phyloP scores from a whole-genome alignment of 495 filamentous ascomycete species.

The Pyrenula aspistea region DNA sequence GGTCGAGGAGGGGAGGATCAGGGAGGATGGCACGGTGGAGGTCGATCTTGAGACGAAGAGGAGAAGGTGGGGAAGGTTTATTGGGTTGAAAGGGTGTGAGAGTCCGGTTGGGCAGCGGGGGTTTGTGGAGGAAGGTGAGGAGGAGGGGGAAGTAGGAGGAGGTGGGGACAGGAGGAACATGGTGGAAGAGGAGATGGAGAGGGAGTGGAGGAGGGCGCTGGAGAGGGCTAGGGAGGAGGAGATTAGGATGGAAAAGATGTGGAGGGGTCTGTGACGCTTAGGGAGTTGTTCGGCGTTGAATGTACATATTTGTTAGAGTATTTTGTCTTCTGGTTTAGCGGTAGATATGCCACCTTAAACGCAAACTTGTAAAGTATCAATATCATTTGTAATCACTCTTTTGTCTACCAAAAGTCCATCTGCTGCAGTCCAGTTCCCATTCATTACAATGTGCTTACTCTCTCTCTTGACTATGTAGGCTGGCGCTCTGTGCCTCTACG shows the following conservation, averaged over 20 bases:
- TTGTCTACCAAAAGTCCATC: no score
- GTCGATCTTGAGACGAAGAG: constrained; percentile 45
- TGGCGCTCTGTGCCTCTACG: no score
- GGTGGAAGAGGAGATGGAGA: constrained; percentile 11
- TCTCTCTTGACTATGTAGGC: no score
- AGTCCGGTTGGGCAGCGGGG: constrained; percentile 23
- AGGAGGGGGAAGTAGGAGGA: no score
- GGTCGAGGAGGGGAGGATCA: constrained; percentile 12
- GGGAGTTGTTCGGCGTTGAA: no score
- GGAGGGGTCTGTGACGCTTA: constrained; percentile 7
- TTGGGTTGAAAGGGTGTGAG: constrained; percentile 53
- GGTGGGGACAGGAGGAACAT: constrained; percentile 5
- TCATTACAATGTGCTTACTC: no score
- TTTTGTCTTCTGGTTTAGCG: no score
- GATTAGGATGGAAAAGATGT: constrained; percentile 28
- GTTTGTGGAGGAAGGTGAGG: constrained; percentile 12
- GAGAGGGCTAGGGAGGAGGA: constrained; percentile 17
- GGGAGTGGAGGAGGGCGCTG: constrained; percentile 17
- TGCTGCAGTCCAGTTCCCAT: no score
- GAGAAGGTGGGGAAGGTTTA: constrained; percentile 49
- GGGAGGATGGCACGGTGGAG: constrained; percentile 4
- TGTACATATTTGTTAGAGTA: no score
- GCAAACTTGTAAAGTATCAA: no score
- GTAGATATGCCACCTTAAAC: no score
- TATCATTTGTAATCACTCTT: no score